Percentiles rank a stretch among this genome's conserved stretches.
Evolutionary conservation across 176 grass and related monocot genomes (phyloP).

Genomic region (Lolium rigidum): DNA sequence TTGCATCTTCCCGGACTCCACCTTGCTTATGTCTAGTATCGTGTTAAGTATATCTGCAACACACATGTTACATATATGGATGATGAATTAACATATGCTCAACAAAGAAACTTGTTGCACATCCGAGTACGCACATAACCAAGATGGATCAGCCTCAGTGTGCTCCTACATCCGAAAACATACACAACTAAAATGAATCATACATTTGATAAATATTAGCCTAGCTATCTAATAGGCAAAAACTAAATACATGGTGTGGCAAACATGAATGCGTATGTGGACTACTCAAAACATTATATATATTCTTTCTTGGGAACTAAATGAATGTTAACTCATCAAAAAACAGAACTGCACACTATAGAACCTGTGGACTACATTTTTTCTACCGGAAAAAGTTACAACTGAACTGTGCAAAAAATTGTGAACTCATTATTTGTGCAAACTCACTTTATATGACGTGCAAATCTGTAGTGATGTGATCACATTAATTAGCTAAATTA

Average conservation of each 20-base stretch:
- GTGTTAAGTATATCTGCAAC: constrained; percentile 74
- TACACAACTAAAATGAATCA: not conserved
- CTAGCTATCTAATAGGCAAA: not conserved
- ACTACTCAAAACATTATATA: not conserved
- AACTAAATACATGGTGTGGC: not conserved
- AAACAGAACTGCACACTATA: not conserved
- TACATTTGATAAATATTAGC: not conserved
- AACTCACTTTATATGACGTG: not conserved
- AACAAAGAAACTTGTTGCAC: not conserved
- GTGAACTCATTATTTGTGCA: not conserved
- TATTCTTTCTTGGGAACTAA: not conserved
- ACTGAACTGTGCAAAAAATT: not conserved
- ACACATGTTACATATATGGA: not conserved
- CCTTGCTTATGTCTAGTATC: constrained; percentile 75
- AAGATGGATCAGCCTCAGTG: not conserved
- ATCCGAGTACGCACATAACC: not conserved
- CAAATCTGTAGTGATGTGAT: not conserved
- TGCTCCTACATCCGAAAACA: not conserved
- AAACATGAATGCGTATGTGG: not conserved
- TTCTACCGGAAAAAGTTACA: not conserved
- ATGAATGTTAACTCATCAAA: not conserved
- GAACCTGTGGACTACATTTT: not conserved
- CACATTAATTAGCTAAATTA: no score
- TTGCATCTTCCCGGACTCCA: constrained; percentile 87
- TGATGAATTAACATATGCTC: not conserved